phyloP scores from a whole-genome alignment of 2,329 filamentous ascomycete genomes.

The Fusarium neocosmosporiellum region DNA sequence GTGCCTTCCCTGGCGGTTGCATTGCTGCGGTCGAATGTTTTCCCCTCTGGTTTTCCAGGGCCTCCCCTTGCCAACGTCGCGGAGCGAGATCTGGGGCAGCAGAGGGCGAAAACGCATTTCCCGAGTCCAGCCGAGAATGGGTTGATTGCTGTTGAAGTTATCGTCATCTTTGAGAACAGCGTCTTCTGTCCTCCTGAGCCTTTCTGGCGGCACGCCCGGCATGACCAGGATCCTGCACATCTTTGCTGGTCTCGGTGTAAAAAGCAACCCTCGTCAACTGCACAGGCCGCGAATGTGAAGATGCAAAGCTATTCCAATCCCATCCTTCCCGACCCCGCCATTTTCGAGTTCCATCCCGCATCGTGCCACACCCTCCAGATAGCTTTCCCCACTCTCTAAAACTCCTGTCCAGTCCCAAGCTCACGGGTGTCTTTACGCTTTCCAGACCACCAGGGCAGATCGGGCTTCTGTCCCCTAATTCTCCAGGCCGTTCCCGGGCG shows the following conservation, averaged over 20 bases:
- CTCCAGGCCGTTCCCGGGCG: conserved; percentile 8
- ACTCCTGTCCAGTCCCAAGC: neutral
- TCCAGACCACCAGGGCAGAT: conserved; percentile 6
- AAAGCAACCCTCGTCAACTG: conserved; percentile 7
- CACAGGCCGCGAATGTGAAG: neutral
- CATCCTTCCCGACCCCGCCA: conserved; percentile 31
- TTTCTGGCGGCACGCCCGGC: conserved; percentile 3
- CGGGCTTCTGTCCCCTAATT: neutral
- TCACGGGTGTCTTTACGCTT: conserved; percentile 13
- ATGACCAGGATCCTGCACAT: conserved; percentile 3
- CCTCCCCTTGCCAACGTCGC: neutral
- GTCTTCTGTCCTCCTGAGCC: neutral
- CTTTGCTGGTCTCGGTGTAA: conserved; percentile 7
- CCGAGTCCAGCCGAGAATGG: conserved; percentile 32
- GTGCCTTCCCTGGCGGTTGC: conserved; percentile 18
- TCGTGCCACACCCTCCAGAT: conserved; percentile 24
- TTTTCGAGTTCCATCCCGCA: conserved; percentile 33
- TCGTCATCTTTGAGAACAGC: neutral
- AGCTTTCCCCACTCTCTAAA: conserved; percentile 14
- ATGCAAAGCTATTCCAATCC: conserved; percentile 17
- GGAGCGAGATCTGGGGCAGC: conserved; percentile 16
- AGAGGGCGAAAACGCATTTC: conserved; percentile 12
- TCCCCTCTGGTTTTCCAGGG: neutral
- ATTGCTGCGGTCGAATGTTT: conserved; percentile 35
- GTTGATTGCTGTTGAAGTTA: conserved; percentile 10